Conservation (phyloP, 345 rosid genomes). For the Gossypium turneri region DNA sequence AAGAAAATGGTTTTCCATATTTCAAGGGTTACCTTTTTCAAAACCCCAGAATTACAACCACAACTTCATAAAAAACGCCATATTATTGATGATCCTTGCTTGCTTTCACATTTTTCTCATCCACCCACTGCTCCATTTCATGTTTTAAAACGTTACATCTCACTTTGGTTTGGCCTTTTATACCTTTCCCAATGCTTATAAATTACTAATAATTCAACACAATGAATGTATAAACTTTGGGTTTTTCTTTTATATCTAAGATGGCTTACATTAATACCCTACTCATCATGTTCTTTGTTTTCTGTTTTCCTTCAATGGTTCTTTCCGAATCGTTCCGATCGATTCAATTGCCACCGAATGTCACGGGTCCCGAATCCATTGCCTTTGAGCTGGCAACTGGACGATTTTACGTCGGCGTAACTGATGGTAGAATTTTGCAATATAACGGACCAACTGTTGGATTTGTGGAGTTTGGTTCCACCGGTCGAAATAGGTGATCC, state of each 20-base stretch:
- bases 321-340: not conserved
- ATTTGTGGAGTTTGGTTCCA: conserved; percentile 1
- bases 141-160: not conserved
- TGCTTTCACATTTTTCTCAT: not conserved
- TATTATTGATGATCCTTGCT: not conserved
- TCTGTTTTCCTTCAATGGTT: not conserved
- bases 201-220: not conserved
- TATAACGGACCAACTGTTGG: not conserved
- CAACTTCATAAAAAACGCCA: not conserved
- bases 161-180: not conserved
- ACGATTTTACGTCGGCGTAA: not conserved
- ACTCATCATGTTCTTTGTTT: not conserved
- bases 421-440: conserved; percentile 16
- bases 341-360: not conserved
- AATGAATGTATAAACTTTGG: not conserved
- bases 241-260: not conserved
- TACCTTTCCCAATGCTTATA: not conserved
- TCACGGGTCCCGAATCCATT: conserved; percentile 1
- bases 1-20: not conserved
- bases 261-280: not conserved
- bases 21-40: not conserved
- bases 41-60: not conserved
- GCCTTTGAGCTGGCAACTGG: conserved; percentile 4
- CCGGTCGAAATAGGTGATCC: conserved; percentile 2
- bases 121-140: not conserved